Evolutionary conservation across 2,329 filamentous ascomycete species (phyloP).

Genomic region (Fusarium coicis): DNA sequence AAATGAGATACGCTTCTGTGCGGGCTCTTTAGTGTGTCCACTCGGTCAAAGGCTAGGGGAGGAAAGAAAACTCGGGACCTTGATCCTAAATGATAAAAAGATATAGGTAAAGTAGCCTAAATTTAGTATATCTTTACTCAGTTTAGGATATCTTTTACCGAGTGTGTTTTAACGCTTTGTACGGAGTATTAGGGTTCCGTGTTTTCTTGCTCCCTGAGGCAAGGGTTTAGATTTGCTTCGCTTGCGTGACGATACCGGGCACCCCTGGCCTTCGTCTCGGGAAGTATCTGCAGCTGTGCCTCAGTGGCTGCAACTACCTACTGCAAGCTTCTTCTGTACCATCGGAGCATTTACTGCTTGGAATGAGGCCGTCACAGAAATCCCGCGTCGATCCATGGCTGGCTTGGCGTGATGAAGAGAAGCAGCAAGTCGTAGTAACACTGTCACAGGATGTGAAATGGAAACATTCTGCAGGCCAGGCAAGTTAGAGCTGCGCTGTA

Average conservation of each 20-base stretch:
- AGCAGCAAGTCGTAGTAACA: not conserved
- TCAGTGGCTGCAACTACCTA: not conserved
- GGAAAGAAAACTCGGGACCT: no score
- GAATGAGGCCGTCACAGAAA: not conserved
- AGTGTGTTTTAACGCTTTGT: no score
- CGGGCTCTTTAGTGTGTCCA: not conserved
- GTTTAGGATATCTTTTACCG: no score
- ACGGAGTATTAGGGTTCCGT: no score
- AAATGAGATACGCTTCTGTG: not conserved
- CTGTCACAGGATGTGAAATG: not conserved
- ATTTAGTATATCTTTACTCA: no score
- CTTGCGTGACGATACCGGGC: not conserved
- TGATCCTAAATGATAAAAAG: no score
- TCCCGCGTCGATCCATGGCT: not conserved
- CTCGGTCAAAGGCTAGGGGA: not conserved
- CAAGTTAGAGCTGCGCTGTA: not conserved
- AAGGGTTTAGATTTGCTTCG: not conserved
- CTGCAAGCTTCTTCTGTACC: not conserved
- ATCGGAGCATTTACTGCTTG: not conserved
- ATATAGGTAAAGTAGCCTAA: no score
- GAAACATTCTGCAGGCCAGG: not conserved
- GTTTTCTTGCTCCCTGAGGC: no score
- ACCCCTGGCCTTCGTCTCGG: not conserved
- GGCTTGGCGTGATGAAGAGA: not conserved
- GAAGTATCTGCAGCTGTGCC: not conserved